Evolutionary conservation across 345 rosid genomes (phyloP).

Genomic region (Aquilaria malaccensis): DNA sequence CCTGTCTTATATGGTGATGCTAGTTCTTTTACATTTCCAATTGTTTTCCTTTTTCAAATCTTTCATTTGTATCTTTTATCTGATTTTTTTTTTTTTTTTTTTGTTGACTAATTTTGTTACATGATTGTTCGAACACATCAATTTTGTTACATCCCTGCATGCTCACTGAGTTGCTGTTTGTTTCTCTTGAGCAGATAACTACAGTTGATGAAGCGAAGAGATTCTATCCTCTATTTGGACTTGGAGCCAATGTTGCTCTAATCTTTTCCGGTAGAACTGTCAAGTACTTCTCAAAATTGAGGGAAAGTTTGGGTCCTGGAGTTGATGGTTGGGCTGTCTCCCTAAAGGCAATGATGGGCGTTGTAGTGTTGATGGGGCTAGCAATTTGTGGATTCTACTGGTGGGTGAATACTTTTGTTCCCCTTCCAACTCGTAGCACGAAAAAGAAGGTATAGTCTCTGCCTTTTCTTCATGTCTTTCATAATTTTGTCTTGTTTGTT

Average conservation of each 20-base stretch:
- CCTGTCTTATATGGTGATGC: no score
- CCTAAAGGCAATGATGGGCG: slow-evolving; percentile 93
- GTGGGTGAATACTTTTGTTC: slow-evolving; percentile 80
- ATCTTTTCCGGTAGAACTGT: slow-evolving; percentile 94
- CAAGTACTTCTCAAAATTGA: slow-evolving; percentile 87
- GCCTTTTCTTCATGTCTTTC: neutral
- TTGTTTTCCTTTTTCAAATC: no score
- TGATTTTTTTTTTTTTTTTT: no score
- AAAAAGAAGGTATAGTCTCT: slow-evolving; percentile 78
- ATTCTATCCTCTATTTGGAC: slow-evolving; percentile 93
- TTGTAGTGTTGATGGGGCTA: slow-evolving; percentile 83
- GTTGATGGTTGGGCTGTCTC: slow-evolving; percentile 99
- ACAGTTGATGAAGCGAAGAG: slow-evolving; percentile 92
- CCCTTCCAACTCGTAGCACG: slow-evolving; percentile 87
- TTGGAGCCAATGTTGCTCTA: slow-evolving; percentile 92
- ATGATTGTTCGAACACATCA: no score
- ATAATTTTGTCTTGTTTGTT: slow-evolving; percentile 10
- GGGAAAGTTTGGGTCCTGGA: slow-evolving; percentile 87
- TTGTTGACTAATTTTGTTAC: no score
- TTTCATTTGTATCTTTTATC: no score
- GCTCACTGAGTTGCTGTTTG: neutral
- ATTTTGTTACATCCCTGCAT: no score
- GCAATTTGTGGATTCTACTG: slow-evolving; percentile 81
- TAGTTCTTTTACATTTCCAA: no score
- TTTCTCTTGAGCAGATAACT: slow-evolving; percentile 61